Evolutionary conservation across 2,329 filamentous ascomycete genomes (phyloP).

Genomic region (Capronia americana): DNA sequence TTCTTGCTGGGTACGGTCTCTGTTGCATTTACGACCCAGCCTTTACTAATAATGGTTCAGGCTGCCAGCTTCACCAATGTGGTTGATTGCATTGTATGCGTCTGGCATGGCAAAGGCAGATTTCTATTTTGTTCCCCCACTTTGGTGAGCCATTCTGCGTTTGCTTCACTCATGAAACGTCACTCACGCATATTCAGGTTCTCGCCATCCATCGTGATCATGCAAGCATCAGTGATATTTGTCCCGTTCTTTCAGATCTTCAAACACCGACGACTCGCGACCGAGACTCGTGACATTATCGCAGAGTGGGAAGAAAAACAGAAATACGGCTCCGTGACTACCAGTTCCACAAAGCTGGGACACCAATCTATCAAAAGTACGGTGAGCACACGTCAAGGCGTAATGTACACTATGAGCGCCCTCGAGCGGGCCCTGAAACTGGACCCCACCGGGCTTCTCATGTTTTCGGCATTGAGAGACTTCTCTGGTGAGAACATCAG

Average conservation of each 20-base stretch:
- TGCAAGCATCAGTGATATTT: conserved; percentile 69
- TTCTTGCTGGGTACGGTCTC: conserved; percentile 50
- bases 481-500: conserved; percentile 76
- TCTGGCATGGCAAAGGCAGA: conserved; percentile 54
- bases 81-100: conserved; percentile 64
- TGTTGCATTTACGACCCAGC: background rate
- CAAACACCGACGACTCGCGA: conserved; percentile 44
- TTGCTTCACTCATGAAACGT: conserved; percentile 4
- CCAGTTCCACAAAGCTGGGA: conserved; percentile 41
- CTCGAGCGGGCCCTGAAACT: conserved; percentile 65
- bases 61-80: conserved; percentile 70
- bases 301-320: conserved; percentile 49
- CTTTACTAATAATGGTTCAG: conserved; percentile 45
- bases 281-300: conserved; percentile 48
- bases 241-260: conserved; percentile 66
- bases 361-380: conserved; percentile 48
- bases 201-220: conserved; percentile 65
- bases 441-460: conserved; percentile 65
- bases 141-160: conserved; percentile 56
- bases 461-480: conserved; percentile 69
- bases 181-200: conserved; percentile 46
- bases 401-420: conserved; percentile 65
- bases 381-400: conserved; percentile 49
- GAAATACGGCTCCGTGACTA: conserved; percentile 43
- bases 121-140: conserved; percentile 63